Conservation (phyloP, 345 rosid species). For the Lenwebbia sp. region DNA sequence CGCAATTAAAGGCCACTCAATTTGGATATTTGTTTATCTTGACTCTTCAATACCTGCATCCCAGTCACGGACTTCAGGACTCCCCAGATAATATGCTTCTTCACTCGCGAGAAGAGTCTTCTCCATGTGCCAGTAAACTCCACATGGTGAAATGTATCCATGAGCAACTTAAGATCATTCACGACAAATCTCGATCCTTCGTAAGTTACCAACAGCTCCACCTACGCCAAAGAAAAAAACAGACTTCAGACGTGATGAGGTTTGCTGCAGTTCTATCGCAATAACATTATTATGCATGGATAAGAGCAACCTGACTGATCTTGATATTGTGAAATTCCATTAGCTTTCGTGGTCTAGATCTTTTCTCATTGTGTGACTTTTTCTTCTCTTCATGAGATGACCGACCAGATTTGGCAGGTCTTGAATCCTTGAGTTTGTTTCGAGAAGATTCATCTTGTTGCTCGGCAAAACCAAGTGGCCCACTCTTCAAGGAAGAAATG, state of each 20-base stretch:
- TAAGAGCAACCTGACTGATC: conserved; percentile 78
- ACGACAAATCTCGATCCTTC: conserved; percentile 95
- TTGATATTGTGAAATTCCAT: conserved; percentile 90
- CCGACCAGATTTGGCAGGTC: conserved; percentile 59
- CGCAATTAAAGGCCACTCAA: neutral
- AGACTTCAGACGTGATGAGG: neutral
- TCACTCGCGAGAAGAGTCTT: conserved; percentile 91
- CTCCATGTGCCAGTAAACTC: conserved; percentile 98
- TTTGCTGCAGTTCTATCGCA: neutral
- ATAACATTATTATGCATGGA: neutral
- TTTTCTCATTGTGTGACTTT: conserved; percentile 74
- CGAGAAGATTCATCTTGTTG: conserved; percentile 64
- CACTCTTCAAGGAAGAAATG: conserved; percentile 37
- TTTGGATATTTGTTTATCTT: neutral
- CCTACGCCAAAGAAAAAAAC: conserved; percentile 24
- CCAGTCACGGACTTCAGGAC: conserved; percentile 95
- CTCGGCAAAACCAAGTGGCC: conserved; percentile 30
- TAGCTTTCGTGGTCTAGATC: conserved; percentile 75
- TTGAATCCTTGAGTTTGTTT: conserved; percentile 57
- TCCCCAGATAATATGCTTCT: conserved; percentile 98
- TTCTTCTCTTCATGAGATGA: conserved; percentile 88
- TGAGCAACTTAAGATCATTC: conserved; percentile 87
- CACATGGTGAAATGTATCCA: conserved; percentile 86
- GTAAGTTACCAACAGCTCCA: conserved; percentile 76
- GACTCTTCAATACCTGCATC: conserved; percentile 64